Percentiles rank a stretch among this genome's conserved stretches.
Evolutionary conservation across 2,329 filamentous ascomycete species (phyloP).

Genomic region (Lachnellula subtilissima): DNA sequence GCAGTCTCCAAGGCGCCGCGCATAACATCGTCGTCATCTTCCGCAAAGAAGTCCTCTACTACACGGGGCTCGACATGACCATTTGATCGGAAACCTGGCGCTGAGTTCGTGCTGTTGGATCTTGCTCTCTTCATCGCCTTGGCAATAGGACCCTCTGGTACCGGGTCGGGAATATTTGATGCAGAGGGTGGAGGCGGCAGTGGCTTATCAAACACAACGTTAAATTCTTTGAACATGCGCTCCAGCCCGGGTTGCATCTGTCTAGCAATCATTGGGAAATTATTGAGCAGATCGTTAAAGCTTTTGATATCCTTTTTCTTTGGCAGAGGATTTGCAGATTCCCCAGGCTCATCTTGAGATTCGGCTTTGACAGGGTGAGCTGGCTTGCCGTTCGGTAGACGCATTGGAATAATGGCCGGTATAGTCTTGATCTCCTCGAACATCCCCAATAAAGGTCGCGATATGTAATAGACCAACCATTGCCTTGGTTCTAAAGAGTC

Average conservation of each 20-base stretch:
- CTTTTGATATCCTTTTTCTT: conserved; percentile 87
- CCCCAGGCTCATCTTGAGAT: conserved; percentile 14
- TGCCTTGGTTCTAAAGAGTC: conserved; percentile 84
- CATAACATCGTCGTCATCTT: conserved; percentile 91
- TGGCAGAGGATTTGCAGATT: conserved; percentile 39
- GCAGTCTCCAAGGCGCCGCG: conserved; percentile 83
- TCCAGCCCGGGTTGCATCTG: conserved; percentile 95
- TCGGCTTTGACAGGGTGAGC: conserved; percentile 15
- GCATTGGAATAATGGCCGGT: conserved; percentile 55
- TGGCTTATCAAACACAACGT: conserved; percentile 76
- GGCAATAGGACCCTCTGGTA: conserved; percentile 51
- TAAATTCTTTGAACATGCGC: conserved; percentile 84
- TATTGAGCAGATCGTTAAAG: conserved; percentile 82
- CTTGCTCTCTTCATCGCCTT: conserved; percentile 51
- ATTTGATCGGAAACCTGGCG: conserved; percentile 30
- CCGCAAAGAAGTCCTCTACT: conserved; percentile 65
- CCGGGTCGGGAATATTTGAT: conserved; percentile 52
- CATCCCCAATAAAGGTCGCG: conserved; percentile 75
- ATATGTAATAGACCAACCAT: conserved; percentile 97
- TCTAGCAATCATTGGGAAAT: conserved; percentile 91
- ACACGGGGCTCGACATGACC: conserved; percentile 33
- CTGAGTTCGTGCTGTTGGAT: conserved; percentile 42
- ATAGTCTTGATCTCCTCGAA: conserved; percentile 72
- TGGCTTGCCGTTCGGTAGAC: conserved; percentile 31
- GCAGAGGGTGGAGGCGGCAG: conserved; percentile 69